Percentiles rank a stretch among this genome's conserved stretches.
These are phyloP conservation scores for Tothia fuscella DNA, from an alignment of 2,329 filamentous ascomycete species.

Conservation along the genomic window DNA sequence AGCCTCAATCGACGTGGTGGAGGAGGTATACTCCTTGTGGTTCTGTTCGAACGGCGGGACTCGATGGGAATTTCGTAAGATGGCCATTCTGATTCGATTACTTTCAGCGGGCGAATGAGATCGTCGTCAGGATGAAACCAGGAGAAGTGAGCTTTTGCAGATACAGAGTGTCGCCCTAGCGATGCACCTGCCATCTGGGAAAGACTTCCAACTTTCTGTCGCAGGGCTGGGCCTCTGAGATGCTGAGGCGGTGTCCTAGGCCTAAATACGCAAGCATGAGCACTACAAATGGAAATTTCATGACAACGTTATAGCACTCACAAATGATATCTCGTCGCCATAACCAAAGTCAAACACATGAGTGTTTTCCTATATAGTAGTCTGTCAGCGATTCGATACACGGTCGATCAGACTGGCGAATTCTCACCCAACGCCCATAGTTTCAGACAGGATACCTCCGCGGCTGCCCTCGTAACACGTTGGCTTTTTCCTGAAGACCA, in stretches of 20 bases:
- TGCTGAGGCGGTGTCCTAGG: slow-evolving; percentile 54
- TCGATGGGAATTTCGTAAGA: slow-evolving; percentile 31
- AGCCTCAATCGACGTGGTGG: slow-evolving; percentile 38
- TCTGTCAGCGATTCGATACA: too few species aligned
- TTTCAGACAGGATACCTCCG: slow-evolving; percentile 70
- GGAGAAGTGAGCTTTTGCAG: slow-evolving; percentile 12
- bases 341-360: slow-evolving; percentile 60
- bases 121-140: slow-evolving; percentile 10
- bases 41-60: slow-evolving; percentile 40
- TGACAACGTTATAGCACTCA: too few species aligned
- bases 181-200: slow-evolving; percentile 54
- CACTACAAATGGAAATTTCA: too few species aligned
- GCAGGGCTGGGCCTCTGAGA: slow-evolving; percentile 30
- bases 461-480: slow-evolving; percentile 59
- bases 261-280: too few species aligned
- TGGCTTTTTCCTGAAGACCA: slow-evolving; percentile 51
- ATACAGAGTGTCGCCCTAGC: slow-evolving; percentile 28
- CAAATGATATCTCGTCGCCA: slow-evolving; percentile 63
- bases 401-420: slow-evolving; percentile 18
- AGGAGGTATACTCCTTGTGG: slow-evolving; percentile 22
- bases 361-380: slow-evolving; percentile 87
- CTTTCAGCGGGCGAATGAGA: slow-evolving; percentile 16
- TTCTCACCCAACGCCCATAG: slow-evolving; percentile 48
- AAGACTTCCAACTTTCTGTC: slow-evolving; percentile 47
- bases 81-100: slow-evolving; percentile 23